These are phyloP conservation scores for Hemisphaericaspora nanyangensis DNA, from an alignment of 805 yeast genomes.

Conservation along the genomic window DNA sequence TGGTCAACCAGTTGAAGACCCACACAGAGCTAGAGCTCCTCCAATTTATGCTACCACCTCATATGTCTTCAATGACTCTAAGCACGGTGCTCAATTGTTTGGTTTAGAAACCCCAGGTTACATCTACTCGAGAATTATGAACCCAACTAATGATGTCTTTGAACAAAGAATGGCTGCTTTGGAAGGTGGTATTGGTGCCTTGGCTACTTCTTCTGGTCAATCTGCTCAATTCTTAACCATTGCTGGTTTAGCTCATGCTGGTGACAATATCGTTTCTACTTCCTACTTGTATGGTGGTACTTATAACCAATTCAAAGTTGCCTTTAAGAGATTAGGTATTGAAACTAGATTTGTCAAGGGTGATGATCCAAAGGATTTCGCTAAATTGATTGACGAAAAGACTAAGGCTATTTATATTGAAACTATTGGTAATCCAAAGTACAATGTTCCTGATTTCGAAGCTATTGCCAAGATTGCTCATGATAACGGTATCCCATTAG, in stretches of 20 bases:
- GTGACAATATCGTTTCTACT: conserved; percentile 87
- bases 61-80: conserved; percentile 79
- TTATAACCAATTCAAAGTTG: conserved; percentile 89
- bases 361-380: conserved; percentile 72
- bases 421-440: conserved; percentile 89
- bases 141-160: conserved; percentile 89
- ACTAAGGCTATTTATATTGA: conserved; percentile 91
- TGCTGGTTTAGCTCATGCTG: conserved; percentile 77
- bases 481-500: conserved; percentile 81
- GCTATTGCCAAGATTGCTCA: conserved; percentile 73
- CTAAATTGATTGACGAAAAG: conserved; percentile 67
- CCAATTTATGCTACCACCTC: conserved; percentile 94
- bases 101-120: conserved; percentile 80
- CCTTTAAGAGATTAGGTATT: conserved; percentile 85
- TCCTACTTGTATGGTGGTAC: conserved; percentile 94
- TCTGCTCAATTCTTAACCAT: conserved; percentile 90
- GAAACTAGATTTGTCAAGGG: conserved; percentile 83
- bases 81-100: conserved; percentile 89
- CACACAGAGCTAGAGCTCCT: conserved; percentile 77
- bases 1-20: conserved; percentile 73
- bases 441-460: conserved; percentile 89
- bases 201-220: conserved; percentile 93
- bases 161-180: conserved; percentile 91
- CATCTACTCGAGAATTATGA: conserved; percentile 85
- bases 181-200: conserved; percentile 88